Evolutionary conservation across 345 rosid genomes (phyloP).

Genomic region (Pugionium dolabratum): DNA sequence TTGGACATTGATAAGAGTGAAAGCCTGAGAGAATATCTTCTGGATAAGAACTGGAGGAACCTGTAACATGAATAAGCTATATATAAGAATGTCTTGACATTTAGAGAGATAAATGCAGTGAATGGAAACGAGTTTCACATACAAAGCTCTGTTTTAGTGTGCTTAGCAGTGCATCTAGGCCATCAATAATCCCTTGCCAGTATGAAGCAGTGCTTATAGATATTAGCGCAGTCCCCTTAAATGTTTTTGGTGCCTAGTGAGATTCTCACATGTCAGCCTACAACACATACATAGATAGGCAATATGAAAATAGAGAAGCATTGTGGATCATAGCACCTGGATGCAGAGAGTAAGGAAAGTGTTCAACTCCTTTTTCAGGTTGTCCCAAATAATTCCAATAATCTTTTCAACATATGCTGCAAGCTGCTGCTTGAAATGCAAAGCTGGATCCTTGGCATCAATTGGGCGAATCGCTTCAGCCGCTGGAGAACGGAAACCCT

Average conservation of each 20-base stretch:
- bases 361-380: slow-evolving; percentile 80
- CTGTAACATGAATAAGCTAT: slow-evolving; percentile 48
- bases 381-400: slow-evolving; percentile 92
- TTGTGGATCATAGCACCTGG: slow-evolving; percentile 55
- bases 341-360: slow-evolving; percentile 79
- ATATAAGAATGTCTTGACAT: slow-evolving; percentile 29
- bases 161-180: slow-evolving; percentile 70
- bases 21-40: slow-evolving; percentile 87
- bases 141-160: slow-evolving; percentile 86
- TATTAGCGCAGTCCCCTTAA: slow-evolving; percentile 55
- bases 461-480: slow-evolving; percentile 77
- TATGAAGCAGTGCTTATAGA: slow-evolving; percentile 69
- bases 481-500: slow-evolving; percentile 94
- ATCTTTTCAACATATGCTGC: slow-evolving; percentile 97
- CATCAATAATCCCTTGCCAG: slow-evolving; percentile 89
- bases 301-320: slow-evolving; percentile 24
- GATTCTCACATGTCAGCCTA: slow-evolving; percentile 17
- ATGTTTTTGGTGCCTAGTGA: slow-evolving; percentile 81
- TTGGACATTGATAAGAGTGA: slow-evolving; percentile 83
- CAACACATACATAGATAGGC: slow-evolving; percentile 2
- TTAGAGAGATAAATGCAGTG: slow-evolving; percentile 20
- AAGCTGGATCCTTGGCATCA: slow-evolving; percentile 93
- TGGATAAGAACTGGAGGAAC: slow-evolving; percentile 86
- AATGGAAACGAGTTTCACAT: slow-evolving; percentile 40
- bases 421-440: slow-evolving; percentile 93